Evolutionary conservation across 345 rosid genomes (phyloP), one percentile per base, ranked within the genome.

Genomic region (Erucastrum elatum): DNA sequence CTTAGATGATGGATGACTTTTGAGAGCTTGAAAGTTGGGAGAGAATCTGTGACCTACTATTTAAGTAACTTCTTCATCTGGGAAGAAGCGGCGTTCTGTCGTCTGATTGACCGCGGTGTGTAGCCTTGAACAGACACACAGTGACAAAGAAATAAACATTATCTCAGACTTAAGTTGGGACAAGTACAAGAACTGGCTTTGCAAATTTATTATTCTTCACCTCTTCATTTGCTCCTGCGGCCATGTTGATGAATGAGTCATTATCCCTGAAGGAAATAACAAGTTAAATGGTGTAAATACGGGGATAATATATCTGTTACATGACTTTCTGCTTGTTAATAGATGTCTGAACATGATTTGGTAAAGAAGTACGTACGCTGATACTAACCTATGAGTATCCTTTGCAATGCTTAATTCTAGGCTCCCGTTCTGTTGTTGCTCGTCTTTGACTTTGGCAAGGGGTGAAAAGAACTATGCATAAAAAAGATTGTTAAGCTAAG

Each of bases 181-280:
- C 41, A 75, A 41, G 13, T 70, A 15, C 34, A 64, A 66, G 12
- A 71, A 72, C 41, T 26, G 37, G 12, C 15, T 65, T 75, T 16
- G 9, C 44, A 9, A 26, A 56, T 63, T 46, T 51, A 51, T 9
- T 37, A 49, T 76, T 69, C n/a, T 68, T 16, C 59, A 94, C 98
- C 93, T 91, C 98, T 82, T 88, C 94, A 68, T 92, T 90, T 78
- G 98, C 96, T 74, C 94, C 97, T 21, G 90, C 97, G 63, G 98
- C 82, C 89, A 94, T 88, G 78, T 94, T 84, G 78, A 94, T 77
- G 82, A 94, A 90, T 49, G 95, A 78, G n/a, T 90, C 96, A 80
- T 90, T 90, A 68, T 90, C 89, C 90, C 98, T 94, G 90, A 66
- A 77, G 70, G 51, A 51, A 37, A 66, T 29, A 51, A 26, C 11